Evolutionary conservation across 148 eudicot genomes (phyloP).

Genomic region (Fagopyrum tataricum): DNA sequence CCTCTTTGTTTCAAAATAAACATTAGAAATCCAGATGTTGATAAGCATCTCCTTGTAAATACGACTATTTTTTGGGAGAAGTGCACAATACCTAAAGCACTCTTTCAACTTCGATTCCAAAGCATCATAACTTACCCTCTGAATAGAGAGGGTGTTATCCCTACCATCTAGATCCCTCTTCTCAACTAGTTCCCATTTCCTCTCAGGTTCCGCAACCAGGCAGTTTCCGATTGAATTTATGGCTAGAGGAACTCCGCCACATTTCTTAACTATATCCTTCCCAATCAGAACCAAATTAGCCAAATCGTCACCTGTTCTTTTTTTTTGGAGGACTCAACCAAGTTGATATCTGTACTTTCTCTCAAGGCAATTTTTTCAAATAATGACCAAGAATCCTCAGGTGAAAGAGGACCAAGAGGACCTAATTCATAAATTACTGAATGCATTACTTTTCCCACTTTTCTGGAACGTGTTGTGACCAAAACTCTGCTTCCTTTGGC

Average conservation of each 20-base stretch:
- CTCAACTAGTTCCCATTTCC: constrained; percentile 5
- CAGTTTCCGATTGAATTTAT: constrained; percentile 11
- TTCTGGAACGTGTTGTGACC: constrained; percentile 31
- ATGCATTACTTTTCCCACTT: constrained; percentile 18
- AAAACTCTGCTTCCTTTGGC: constrained; percentile 25
- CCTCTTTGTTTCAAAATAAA: constrained; percentile 4
- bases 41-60: constrained; percentile 12
- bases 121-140: constrained; percentile 21
- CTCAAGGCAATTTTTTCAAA: constrained; percentile 24
- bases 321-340: constrained; percentile 9
- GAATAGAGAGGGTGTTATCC: constrained; percentile 13
- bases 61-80: constrained; percentile 20
- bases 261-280: constrained; percentile 26
- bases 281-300: constrained; percentile 10
- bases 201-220: background rate
- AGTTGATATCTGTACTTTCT: background rate
- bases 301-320: no score
- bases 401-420: constrained; percentile 26
- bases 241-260: constrained; percentile 32
- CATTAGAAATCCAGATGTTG: constrained; percentile 28
- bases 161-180: constrained; percentile 2
- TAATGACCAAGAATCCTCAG: constrained; percentile 19
- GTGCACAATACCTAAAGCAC: constrained; percentile 27
- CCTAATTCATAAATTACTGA: constrained; percentile 10
- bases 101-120: constrained; percentile 17